phyloP scores from a whole-genome alignment of 345 rosid species.

The Brassica cretica region DNA sequence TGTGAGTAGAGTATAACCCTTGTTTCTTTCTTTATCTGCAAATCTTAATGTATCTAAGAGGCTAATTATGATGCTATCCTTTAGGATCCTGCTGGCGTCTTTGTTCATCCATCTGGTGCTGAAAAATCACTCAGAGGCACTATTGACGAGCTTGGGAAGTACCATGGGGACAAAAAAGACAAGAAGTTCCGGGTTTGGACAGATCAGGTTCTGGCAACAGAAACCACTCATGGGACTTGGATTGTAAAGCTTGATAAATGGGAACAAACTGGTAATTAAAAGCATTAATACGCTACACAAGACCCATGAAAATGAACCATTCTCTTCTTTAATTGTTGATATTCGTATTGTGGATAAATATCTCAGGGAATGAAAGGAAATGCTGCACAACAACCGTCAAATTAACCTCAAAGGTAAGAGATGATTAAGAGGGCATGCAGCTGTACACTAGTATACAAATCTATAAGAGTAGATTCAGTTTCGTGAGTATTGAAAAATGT shows the following conservation, averaged over 20 bases:
- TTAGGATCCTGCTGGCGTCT: slow-evolving; percentile 58
- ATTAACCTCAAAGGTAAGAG: slow-evolving; percentile 52
- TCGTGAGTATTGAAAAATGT: slow-evolving; percentile 19
- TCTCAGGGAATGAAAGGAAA: slow-evolving; percentile 57
- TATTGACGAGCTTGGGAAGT: slow-evolving; percentile 51
- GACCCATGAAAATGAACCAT: background rate
- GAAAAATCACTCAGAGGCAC: slow-evolving; percentile 60
- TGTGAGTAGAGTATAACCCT: slow-evolving; percentile 48
- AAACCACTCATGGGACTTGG: slow-evolving; percentile 62
- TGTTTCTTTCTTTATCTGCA: background rate
- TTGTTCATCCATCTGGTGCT: slow-evolving; percentile 72
- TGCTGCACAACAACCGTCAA: slow-evolving; percentile 61
- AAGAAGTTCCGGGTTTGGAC: slow-evolving; percentile 75
- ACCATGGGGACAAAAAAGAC: slow-evolving; percentile 72
- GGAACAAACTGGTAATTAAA: slow-evolving; percentile 67
- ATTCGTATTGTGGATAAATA: slow-evolving; percentile 8
- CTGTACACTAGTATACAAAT: background rate
- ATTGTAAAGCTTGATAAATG: slow-evolving; percentile 70
- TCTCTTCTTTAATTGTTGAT: background rate
- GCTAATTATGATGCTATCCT: background rate
- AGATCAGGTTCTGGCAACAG: slow-evolving; percentile 61
- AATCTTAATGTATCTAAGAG: background rate
- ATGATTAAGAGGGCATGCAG: slow-evolving; percentile 11
- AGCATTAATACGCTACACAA: background rate
- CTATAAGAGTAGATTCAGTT: background rate